Conservation (phyloP, 306 rosid species). For the Geum urbanum region DNA sequence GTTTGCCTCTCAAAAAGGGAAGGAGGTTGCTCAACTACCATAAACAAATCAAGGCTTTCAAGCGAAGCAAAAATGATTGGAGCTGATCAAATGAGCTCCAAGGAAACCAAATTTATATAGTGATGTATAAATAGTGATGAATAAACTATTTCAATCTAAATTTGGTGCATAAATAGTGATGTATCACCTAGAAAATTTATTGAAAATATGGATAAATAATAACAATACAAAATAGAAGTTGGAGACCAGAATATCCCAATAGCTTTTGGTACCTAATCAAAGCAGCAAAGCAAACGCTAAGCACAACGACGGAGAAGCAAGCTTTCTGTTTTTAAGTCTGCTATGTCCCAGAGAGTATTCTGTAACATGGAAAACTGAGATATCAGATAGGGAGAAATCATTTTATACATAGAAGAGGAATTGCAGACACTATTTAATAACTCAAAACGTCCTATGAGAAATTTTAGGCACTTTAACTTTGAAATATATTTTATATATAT, state of each 20-base stretch:
- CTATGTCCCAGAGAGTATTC: background rate
- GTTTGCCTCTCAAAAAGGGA: constrained; percentile 14
- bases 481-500: too few species aligned
- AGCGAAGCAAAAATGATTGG: constrained; percentile 41
- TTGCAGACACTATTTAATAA: background rate
- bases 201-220: background rate
- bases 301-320: background rate
- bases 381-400: too few species aligned
- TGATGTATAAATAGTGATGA: too few species aligned
- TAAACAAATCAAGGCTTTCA: constrained; percentile 27
- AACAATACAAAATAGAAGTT: background rate
- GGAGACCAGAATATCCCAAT: background rate
- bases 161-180: constrained; percentile 4
- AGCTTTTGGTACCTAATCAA: background rate
- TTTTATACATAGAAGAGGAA: background rate
- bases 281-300: background rate
- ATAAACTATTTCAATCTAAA: too few species aligned
- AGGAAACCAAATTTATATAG: background rate
- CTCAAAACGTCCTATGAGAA: background rate
- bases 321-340: background rate
- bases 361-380: background rate
- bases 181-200: background rate
- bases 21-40: constrained; percentile 20
- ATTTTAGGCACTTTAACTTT: background rate
- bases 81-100: background rate